Evolutionary conservation across 306 rosid species (phyloP).

Genomic region (Acacia crassicarpa): DNA sequence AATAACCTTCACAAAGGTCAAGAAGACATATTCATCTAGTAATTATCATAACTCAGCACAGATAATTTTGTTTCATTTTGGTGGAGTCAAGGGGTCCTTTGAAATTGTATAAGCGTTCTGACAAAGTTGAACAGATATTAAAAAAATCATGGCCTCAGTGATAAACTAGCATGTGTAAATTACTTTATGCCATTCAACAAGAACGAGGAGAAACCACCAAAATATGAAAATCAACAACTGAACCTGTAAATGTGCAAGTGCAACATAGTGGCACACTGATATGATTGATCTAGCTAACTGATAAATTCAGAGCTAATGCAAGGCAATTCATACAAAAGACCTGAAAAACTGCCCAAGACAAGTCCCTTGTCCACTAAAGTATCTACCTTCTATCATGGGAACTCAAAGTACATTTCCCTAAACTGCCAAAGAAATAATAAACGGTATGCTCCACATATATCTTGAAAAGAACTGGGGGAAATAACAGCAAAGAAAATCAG

Average conservation of each 20-base stretch:
- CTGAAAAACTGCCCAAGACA: neutral
- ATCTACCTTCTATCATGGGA: neutral
- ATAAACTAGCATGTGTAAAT: neutral
- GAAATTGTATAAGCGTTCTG: neutral
- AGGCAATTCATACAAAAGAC: conserved; percentile 7
- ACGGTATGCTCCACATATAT: neutral
- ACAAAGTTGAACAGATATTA: neutral
- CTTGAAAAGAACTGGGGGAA: conserved; percentile 21
- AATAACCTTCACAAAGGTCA: conserved; percentile 68
- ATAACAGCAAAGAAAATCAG: neutral
- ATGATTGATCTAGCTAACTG: neutral
- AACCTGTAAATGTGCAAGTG: neutral
- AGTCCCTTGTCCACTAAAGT: neutral
- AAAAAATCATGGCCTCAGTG: neutral
- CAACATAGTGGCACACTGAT: neutral
- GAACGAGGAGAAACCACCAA: neutral
- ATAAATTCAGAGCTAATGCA: neutral
- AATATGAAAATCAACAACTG: neutral
- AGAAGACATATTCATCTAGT: conserved; percentile 17
- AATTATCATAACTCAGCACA: conserved; percentile 40
- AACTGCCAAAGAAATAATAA: conserved; percentile 3
- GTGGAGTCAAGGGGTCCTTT: neutral
- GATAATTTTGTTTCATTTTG: neutral
- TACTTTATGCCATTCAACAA: neutral
- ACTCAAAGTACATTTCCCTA: neutral